These are phyloP conservation scores for Capsella rubella DNA, from an alignment of 441 rosid genomes.

Conservation along the genomic window DNA sequence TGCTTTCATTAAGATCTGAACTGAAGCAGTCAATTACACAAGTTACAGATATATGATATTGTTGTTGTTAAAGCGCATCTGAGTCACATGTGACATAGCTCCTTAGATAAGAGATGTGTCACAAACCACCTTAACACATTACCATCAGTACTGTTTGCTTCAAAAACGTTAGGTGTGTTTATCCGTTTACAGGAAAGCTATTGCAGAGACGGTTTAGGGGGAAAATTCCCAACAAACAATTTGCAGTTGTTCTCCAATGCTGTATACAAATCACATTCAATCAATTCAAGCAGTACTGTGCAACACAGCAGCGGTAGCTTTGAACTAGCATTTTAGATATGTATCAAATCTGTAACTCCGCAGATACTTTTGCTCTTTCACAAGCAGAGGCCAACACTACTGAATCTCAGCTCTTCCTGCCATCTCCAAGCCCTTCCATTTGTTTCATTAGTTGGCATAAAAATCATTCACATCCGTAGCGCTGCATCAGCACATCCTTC, in stretches of 20 bases:
- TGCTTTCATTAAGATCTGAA: too few species aligned
- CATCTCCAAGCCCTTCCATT: constrained; percentile 12
- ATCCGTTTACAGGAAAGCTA: background rate
- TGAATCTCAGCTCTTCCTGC: constrained; percentile 4
- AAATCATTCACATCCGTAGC: background rate
- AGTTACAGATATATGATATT: background rate
- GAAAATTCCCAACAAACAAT: constrained; percentile 2
- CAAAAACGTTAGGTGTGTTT: background rate
- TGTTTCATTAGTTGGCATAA: constrained; percentile 19
- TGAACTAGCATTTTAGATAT: constrained; percentile 11
- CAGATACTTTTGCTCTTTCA: background rate
- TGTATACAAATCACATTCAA: constrained; percentile 10
- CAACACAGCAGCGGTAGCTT: background rate
- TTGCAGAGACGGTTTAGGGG: constrained; percentile 9
- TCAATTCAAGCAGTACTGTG: background rate
- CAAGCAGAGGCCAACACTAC: constrained; percentile 9
- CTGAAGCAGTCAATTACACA: background rate
- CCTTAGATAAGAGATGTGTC: constrained; percentile 5
- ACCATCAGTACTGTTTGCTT: constrained; percentile 16
- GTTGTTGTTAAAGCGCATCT: background rate
- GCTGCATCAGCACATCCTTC: constrained; percentile 13
- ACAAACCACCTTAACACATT: background rate
- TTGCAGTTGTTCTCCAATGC: constrained; percentile 12
- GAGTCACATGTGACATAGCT: background rate
- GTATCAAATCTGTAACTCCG: background rate